A percentile compares a stretch with the other conserved stretches of the same genome.
These are phyloP conservation scores for Perilla frutescens DNA, from an alignment of 257 asterid species.

Conservation along the genomic window DNA sequence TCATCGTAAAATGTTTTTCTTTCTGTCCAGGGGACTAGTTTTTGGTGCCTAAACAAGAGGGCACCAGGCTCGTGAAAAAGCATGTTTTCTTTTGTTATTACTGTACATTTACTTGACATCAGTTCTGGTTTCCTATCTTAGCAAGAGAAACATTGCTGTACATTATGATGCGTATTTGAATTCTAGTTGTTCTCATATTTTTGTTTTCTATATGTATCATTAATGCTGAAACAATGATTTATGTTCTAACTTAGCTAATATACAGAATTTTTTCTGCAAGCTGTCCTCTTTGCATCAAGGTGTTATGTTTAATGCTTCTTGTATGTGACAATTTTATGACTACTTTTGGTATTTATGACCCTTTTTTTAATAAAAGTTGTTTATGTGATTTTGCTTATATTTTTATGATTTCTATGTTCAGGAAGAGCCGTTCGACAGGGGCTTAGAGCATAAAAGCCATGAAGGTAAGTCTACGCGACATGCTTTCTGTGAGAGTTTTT, in stretches of 20 bases:
- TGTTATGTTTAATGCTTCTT: background rate
- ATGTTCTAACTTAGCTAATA: background rate
- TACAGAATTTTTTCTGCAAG: background rate
- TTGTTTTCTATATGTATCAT: slow-evolving; percentile 3
- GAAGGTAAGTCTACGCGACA: slow-evolving; percentile 31
- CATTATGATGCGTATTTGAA: background rate
- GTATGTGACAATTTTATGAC: background rate
- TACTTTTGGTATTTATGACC: too few relatives aligned
- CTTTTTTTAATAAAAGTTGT: background rate
- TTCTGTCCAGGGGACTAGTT: slow-evolving; percentile 6
- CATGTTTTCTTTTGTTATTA: background rate
- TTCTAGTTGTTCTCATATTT: background rate
- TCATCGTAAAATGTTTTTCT: slow-evolving; percentile 4
- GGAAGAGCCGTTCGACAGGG: slow-evolving; percentile 39
- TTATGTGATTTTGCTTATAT: slow-evolving; percentile 10
- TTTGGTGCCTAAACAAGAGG: background rate
- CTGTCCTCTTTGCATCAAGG: background rate
- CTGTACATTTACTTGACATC: background rate
- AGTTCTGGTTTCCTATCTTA: background rate
- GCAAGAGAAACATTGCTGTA: slow-evolving; percentile 12
- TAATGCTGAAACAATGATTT: background rate
- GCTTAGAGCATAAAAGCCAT: slow-evolving; percentile 33
- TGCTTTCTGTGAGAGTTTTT: background rate
- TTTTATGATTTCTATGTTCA: slow-evolving; percentile 41
- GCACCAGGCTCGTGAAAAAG: slow-evolving; percentile 13